A percentile compares a stretch with the other conserved stretches of the same genome.
Conservation (phyloP, 305 asterid species). For the Lippia alba region DNA sequence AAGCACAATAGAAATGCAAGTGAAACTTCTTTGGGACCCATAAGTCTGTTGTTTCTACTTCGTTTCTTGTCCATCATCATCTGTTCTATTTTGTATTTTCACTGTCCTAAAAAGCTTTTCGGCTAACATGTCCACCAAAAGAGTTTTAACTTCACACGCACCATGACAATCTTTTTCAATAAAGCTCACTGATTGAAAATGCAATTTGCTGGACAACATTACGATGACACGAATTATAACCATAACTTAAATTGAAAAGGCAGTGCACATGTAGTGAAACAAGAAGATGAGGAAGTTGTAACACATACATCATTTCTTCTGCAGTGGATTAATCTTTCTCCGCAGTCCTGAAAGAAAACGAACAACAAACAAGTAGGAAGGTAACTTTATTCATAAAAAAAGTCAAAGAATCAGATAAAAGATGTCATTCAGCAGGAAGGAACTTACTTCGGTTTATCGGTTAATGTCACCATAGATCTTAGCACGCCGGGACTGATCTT, state of each 20-base stretch:
- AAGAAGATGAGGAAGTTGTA: too few relatives aligned
- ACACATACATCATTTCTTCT: conserved; percentile 13
- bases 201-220: too few relatives aligned
- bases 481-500: conserved; percentile 82
- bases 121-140: conserved; percentile 33
- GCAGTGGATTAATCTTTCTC: conserved; percentile 44
- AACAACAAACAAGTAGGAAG: conserved; percentile 28
- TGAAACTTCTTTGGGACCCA: conserved; percentile 34
- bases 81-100: neutral
- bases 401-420: conserved; percentile 9
- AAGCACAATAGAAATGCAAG: conserved; percentile 26
- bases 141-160: conserved; percentile 28
- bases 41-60: neutral
- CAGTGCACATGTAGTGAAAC: too few relatives aligned
- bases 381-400: conserved; percentile 10
- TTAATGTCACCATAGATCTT: conserved; percentile 79
- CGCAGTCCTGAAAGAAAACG: conserved; percentile 47
- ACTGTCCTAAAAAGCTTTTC: conserved; percentile 13
- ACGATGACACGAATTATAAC: neutral
- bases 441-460: conserved; percentile 68
- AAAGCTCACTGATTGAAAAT: too few relatives aligned
- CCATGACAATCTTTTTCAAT: neutral
- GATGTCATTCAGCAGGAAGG: conserved; percentile 23
- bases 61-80: conserved; percentile 5
- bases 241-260: neutral